phyloP scores from a whole-genome alignment of 192 early-diverging fungal genomes.

The Coemansia sp. region DNA sequence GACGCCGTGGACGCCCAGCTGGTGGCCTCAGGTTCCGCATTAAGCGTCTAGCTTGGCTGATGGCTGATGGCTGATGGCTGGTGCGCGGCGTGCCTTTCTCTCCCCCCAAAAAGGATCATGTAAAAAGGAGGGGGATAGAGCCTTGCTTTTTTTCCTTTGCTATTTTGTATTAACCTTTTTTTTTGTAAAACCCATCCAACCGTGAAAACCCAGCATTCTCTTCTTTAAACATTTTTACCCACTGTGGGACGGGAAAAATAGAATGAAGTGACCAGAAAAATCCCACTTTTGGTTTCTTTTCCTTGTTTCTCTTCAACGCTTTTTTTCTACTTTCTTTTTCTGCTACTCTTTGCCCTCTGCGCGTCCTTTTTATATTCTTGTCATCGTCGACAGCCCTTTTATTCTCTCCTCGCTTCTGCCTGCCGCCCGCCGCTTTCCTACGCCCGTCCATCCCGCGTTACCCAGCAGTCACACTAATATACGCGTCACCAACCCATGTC shows the following conservation, averaged over 20 bases:
- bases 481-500: conserved; percentile 14
- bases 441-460: neutral
- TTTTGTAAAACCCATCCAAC: neutral
- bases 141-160: conserved; percentile 3
- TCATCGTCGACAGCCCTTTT: neutral
- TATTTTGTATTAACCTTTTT: neutral
- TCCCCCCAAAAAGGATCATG: conserved; percentile 20
- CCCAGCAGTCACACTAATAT: neutral
- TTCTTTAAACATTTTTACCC: conserved; percentile 6
- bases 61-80: neutral
- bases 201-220: conserved; percentile 1
- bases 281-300: conserved; percentile 4
- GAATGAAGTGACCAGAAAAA: conserved; percentile 6
- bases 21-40: conserved; percentile 33
- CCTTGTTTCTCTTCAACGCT: conserved; percentile 7
- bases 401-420: neutral
- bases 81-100: neutral
- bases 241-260: conserved; percentile 5
- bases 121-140: conserved; percentile 10
- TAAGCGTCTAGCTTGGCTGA: neutral
- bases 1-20: conserved; percentile 42
- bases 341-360: conserved; percentile 2
- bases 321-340: conserved; percentile 15
- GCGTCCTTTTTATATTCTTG: neutral
- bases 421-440: neutral